These are phyloP conservation scores for Penicillium thymicola DNA, from an alignment of 2,329 filamentous ascomycete species.

Conservation along the genomic window DNA sequence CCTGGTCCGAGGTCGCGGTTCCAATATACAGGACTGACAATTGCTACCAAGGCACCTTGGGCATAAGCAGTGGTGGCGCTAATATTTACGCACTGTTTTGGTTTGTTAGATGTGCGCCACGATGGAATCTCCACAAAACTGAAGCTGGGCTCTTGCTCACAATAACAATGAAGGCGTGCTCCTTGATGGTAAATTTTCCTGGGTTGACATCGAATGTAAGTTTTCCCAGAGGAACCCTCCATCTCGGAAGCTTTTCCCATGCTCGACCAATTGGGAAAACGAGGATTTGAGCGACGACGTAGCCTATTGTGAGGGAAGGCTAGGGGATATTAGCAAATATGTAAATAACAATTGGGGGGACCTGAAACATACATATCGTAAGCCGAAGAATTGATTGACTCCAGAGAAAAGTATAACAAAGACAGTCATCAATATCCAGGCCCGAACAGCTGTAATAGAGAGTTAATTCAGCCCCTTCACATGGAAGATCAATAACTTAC, in stretches of 20 bases:
- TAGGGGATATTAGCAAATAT: background rate
- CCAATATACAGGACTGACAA: constrained; percentile 36
- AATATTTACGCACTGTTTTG: constrained; percentile 28
- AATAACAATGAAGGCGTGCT: constrained; percentile 25
- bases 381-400: constrained; percentile 26
- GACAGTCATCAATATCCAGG: constrained; percentile 29
- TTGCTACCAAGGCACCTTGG: constrained; percentile 30
- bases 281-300: constrained; percentile 24
- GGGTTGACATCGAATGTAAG: constrained; percentile 23
- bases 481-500: constrained; percentile 11
- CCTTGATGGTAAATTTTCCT: constrained; percentile 22
- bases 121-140: background rate
- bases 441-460: constrained; percentile 25
- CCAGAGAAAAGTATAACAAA: constrained; percentile 26
- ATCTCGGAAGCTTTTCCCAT: constrained; percentile 25
- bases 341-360: background rate
- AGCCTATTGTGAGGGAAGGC: constrained; percentile 23
- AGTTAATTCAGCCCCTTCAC: background rate
- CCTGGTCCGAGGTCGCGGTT: constrained; percentile 32
- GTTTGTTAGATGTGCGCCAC: background rate
- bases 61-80: constrained; percentile 28
- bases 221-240: constrained; percentile 20
- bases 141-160: constrained; percentile 4
- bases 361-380: constrained; percentile 23
- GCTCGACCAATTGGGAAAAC: constrained; percentile 21